phyloP scores from a whole-genome alignment of 2,329 filamentous ascomycete species.

The Aspergillus sp. region DNA sequence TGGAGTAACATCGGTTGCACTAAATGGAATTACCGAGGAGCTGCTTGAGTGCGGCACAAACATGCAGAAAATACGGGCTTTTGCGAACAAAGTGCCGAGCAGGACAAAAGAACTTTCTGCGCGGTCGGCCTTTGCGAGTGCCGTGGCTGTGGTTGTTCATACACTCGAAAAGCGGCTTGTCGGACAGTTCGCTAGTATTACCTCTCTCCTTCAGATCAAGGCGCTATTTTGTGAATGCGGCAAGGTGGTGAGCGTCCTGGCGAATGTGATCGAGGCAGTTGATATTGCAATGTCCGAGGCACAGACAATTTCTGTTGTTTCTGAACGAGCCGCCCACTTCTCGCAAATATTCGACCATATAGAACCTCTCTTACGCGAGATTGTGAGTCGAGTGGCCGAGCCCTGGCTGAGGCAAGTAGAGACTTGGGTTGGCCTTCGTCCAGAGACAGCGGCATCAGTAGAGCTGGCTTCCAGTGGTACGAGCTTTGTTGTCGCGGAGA shows the following conservation, averaged over 20 bases:
- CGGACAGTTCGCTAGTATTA: constrained; percentile 23
- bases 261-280: constrained; percentile 46
- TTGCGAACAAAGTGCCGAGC: constrained; percentile 32
- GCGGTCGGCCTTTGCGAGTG: constrained; percentile 39
- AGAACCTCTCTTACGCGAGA: constrained; percentile 65
- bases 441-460: constrained; percentile 56
- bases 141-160: constrained; percentile 37
- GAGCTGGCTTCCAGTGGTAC: constrained; percentile 54
- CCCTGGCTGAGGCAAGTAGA: constrained; percentile 70
- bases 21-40: constrained; percentile 35
- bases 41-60: constrained; percentile 40
- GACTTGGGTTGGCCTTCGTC: constrained; percentile 72
- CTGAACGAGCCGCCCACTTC: constrained; percentile 62
- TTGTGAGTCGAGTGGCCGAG: constrained; percentile 62
- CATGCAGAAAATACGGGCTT: constrained; percentile 40
- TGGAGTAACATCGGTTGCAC: constrained; percentile 51
- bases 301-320: constrained; percentile 62
- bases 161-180: constrained; percentile 40
- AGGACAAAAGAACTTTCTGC: constrained; percentile 32
- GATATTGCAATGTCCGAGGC: constrained; percentile 58
- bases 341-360: constrained; percentile 66
- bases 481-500: constrained; percentile 63
- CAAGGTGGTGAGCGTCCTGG: constrained; percentile 39
- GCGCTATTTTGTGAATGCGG: constrained; percentile 42
- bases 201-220: constrained; percentile 41